Evolutionary conservation across 108 stramenopile genomes (phyloP).

Genomic region (Cyclotella cryptica): DNA sequence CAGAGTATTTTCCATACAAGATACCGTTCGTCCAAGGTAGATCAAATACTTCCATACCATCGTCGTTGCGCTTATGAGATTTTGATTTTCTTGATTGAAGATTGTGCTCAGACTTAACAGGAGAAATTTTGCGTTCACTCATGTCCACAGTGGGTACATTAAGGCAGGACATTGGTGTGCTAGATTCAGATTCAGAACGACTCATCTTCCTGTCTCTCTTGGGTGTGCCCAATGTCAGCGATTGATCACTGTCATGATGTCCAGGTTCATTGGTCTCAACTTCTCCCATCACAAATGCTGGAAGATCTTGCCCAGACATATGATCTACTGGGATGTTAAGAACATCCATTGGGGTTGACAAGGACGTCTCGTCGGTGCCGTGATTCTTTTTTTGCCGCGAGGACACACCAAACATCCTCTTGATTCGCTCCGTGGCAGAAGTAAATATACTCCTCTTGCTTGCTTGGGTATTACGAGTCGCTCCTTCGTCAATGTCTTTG

Average conservation of each 20-base stretch:
- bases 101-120: background rate
- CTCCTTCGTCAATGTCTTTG: background rate
- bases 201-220: background rate
- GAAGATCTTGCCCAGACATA: background rate
- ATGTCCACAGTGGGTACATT: background rate
- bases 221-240: background rate
- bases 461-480: background rate
- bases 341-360: background rate
- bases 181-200: background rate
- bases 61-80: background rate
- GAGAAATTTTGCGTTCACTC: background rate
- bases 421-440: background rate
- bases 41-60: slow-evolving; percentile 7
- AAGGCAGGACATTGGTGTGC: background rate
- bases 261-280: background rate
- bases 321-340: background rate
- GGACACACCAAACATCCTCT: background rate
- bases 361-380: background rate
- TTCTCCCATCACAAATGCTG: background rate
- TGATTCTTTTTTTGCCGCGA: background rate
- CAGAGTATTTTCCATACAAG: slow-evolving; percentile 10
- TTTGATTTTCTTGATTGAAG: background rate
- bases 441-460: slow-evolving; percentile 6
- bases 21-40: background rate
- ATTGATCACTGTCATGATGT: background rate